Base-by-base conservation (phyloP, 768 basidiomycete genomes). In the Russula sp. region DNA sequence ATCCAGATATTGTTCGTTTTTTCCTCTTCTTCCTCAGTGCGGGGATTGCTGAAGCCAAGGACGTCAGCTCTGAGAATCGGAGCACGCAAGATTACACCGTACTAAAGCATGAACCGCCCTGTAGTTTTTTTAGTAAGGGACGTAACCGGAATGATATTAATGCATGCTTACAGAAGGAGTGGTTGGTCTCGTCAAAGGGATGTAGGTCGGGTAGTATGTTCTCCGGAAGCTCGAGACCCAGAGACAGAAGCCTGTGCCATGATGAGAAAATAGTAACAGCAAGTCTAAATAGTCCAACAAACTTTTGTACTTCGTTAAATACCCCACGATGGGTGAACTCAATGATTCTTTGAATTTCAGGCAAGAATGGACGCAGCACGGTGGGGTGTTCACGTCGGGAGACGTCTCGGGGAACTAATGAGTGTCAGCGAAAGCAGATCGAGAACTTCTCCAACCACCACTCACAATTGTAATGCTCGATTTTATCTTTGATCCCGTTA, bases 71-170 rank as follows among this genome's bases (percentile, higher is more conserved):
- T 16, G 48, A 27, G 3, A 14, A n/a, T 45, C 27, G 18, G 5
- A 13, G 20, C 44, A 16, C 37, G 18, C 27, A 51, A 13, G 57
- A 32, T 34, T 35, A 40, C 34, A 49, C 58, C 82, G 13, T 34
- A 84, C 84, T 86, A 87, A 74, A 86, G 85, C 83, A 86, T 85
- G 71, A 82, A 85, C 51, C 85, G 77, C 6, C 81, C 85, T 86
- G 58, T 9, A 6, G 49, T 32, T 27, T 5, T 39, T 44, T 35
- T 16, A 48, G 49, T n/a, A 37, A 27, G 16, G 2, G 8, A 18
- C 22, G 7, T 52, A 34, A 31, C 10, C 18, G 11, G 9, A 27
- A 40, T 42, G n/a, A n/a, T 8, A 55, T 31, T 18, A 20, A 22
- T 13, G 18, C 1, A 35, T 11, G 13, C 65, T 63, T 39, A 68